Evolutionary conservation across 2,329 filamentous ascomycete genomes (phyloP).

Genomic region (Rhinocladiella similis): DNA sequence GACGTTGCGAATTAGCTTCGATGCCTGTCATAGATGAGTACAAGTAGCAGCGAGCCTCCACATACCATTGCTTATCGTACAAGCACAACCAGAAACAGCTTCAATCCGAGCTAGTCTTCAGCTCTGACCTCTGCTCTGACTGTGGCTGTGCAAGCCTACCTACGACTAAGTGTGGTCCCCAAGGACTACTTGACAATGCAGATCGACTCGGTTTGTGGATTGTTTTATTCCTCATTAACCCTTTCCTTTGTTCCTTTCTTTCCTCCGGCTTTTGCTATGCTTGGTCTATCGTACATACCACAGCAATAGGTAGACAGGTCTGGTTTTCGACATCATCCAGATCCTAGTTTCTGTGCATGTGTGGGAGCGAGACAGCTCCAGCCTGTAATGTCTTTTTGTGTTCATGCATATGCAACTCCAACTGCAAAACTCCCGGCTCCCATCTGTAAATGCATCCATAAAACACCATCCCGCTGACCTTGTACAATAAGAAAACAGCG

Average conservation of each 20-base stretch:
- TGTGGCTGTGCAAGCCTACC: neutral
- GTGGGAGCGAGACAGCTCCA: neutral
- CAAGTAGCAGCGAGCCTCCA: no score
- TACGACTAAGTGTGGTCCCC: neutral
- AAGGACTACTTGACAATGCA: no score
- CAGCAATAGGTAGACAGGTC: neutral
- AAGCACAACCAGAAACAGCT: no score
- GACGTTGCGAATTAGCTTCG: no score
- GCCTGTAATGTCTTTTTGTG: neutral
- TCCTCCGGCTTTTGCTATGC: neutral
- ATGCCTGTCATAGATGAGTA: no score
- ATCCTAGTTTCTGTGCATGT: neutral
- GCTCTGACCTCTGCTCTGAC: neutral
- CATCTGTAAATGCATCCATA: constrained; percentile 15
- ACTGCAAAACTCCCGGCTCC: constrained; percentile 19
- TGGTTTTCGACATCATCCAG: neutral
- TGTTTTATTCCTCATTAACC: constrained; percentile 1
- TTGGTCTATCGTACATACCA: constrained; percentile 2
- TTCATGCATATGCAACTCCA: constrained; percentile 4
- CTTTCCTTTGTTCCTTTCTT: neutral
- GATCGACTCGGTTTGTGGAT: neutral
- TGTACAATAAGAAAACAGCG: constrained; percentile 16
- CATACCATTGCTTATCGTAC: no score
- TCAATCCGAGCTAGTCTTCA: no score
- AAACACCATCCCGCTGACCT: constrained; percentile 22